Evolutionary conservation across 768 basidiomycete species (phyloP).

Genomic region (Agaricus subrufescens): DNA sequence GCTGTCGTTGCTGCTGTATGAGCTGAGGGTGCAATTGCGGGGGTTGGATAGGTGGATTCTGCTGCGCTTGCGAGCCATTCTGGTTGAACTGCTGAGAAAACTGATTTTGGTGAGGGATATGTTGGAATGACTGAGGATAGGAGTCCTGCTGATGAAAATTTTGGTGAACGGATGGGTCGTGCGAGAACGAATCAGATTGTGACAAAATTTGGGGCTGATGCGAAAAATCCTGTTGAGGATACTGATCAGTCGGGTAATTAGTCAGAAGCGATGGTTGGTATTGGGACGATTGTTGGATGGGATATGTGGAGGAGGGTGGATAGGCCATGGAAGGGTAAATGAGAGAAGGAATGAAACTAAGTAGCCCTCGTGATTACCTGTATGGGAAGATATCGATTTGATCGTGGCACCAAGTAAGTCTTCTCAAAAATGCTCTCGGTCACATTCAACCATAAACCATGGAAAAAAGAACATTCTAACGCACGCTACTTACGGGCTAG

Average conservation of each 20-base stretch:
- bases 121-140: background rate
- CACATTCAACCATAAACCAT: conserved; percentile 1
- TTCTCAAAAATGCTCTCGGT: conserved; percentile 1
- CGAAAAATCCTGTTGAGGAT: background rate
- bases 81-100: conserved; percentile 3
- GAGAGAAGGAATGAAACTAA: background rate
- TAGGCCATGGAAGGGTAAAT: conserved; percentile 7
- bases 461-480: conserved; percentile 7
- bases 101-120: background rate
- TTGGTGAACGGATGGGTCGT: background rate
- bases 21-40: background rate
- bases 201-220: background rate
- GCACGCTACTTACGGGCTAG: conserved; percentile 15
- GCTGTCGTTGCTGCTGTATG: background rate
- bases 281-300: background rate
- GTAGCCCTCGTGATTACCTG: conserved; percentile 9
- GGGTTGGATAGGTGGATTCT: background rate
- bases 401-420: conserved; percentile 7
- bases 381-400: conserved; percentile 11
- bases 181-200: background rate
- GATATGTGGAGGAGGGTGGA: background rate
- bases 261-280: background rate
- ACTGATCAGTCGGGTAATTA: background rate
- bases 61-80: background rate
- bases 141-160: background rate